Evolutionary conservation across 768 basidiomycete genomes (phyloP).

Genomic region (Pilatotrama ljubarskyi): DNA sequence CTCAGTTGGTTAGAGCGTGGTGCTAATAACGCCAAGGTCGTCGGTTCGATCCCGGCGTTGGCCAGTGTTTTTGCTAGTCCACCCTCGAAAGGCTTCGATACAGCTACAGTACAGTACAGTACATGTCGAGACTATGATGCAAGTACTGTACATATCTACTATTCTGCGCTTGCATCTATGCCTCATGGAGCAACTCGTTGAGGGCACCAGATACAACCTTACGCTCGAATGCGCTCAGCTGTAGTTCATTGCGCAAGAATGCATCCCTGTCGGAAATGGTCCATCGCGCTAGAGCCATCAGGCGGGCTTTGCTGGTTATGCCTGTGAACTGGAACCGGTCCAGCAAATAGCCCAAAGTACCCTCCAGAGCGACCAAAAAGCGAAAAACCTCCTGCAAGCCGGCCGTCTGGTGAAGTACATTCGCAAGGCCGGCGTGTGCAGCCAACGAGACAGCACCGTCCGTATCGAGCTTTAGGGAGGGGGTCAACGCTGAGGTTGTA

Average conservation of each 20-base stretch:
- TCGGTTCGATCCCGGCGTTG: slow-evolving; percentile 19
- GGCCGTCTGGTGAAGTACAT: too few species aligned
- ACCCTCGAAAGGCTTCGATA: too few species aligned
- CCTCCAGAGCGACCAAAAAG: neutral
- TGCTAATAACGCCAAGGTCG: slow-evolving; percentile 55
- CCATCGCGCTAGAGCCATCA: neutral
- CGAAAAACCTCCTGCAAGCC: neutral
- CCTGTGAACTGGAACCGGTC: slow-evolving; percentile 1
- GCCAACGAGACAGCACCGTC: too few species aligned
- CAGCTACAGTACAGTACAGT: too few species aligned
- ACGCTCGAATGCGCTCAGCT: neutral
- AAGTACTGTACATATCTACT: too few species aligned
- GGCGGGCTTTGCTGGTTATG: neutral
- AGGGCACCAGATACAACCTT: neutral
- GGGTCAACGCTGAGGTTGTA: too few species aligned
- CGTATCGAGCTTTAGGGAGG: too few species aligned
- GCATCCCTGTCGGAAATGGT: neutral
- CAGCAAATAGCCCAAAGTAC: neutral
- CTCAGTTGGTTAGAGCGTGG: slow-evolving; percentile 94
- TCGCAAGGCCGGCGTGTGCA: too few species aligned
- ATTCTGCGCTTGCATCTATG: too few species aligned
- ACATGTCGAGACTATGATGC: too few species aligned
- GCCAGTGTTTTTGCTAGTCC: neutral
- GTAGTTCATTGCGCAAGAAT: neutral
- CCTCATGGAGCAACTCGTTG: neutral